Evolutionary conservation across 805 yeast species (phyloP), one percentile per base, ranked within the genome.

Genomic region (Monosporozyma servazzii): DNA sequence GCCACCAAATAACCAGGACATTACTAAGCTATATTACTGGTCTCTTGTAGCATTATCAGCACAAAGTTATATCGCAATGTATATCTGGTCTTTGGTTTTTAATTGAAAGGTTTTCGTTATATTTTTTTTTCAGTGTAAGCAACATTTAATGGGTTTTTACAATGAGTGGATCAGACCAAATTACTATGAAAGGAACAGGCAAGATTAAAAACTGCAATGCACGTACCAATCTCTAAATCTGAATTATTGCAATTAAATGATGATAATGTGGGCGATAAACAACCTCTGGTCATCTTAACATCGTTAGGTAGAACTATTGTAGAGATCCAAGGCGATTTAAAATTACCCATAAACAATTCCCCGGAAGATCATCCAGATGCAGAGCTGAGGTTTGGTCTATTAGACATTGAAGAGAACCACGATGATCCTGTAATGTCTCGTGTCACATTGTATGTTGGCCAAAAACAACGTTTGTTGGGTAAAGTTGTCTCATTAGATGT

Each of bases 271-370:
- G 21, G 17, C 52, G 49, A 10, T 56, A 49, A 18, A 59, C 58
- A 44, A 48, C 57, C 31, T 47, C 21, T 41, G 15, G 44, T 58
- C 5, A 54, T 64, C 6, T 48, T 49, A 9, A 65, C 90, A 0
- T 75, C 81, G 1, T 66, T 70, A 43, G 93, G 91, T 0, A 73
- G 80, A 43, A 73, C 78, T 2, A 58, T 85, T 17, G 54, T 85
- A 18, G 93, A 85, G 62, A 84, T 85, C 18, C 93, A 85, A 61
- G 93, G 93, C 9, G 87, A 81, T 36, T 64, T 85, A 40, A 78
- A 79, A 51, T 51, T 63, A 62, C 27, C 44, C 13, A 21, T 39
- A 15, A 7, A 13, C 7, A 18, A 10, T 11, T 50, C 21, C 29
- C 54, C 53, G 9, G 65, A 69, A 3, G n/a, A 40, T 18, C 45